Conservation (phyloP, 208 protist genomes). For the Angomonas deanei region DNA sequence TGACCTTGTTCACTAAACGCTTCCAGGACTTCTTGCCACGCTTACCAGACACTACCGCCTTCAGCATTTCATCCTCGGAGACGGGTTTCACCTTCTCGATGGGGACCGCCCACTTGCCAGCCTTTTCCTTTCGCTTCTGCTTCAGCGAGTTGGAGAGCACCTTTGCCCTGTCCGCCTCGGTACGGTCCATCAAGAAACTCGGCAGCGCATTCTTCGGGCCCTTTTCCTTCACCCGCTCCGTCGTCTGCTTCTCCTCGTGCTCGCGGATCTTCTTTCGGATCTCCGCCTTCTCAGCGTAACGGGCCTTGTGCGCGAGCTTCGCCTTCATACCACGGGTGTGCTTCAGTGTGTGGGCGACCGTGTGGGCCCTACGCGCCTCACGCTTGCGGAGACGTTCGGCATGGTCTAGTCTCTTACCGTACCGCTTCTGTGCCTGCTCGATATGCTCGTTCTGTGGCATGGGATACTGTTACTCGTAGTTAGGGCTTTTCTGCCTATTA, state of each 20-base stretch:
- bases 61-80: constrained; percentile 99
- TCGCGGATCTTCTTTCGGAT: constrained; percentile 99
- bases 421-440: constrained; percentile 97
- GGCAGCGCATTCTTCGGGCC: constrained; percentile 97
- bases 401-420: constrained; percentile 97
- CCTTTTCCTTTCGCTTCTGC: constrained; percentile 99
- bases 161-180: constrained; percentile 95
- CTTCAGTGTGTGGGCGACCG: constrained; percentile 92
- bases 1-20: constrained; percentile 99
- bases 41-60: constrained; percentile 94
- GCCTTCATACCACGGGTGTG: constrained; percentile 97
- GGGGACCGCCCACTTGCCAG: constrained; percentile 99
- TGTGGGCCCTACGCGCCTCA: constrained; percentile 95
- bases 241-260: constrained; percentile 95
- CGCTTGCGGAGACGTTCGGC: constrained; percentile 98
- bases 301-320: constrained; percentile 98
- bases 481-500: too few relatives aligned
- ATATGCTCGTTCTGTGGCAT: constrained; percentile 99
- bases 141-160: constrained; percentile 99
- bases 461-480: background rate
- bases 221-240: constrained; percentile 92
- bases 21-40: constrained; percentile 99
- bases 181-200: constrained; percentile 99
- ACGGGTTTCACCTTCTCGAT: constrained; percentile 98
- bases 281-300: constrained; percentile 98